phyloP scores from a whole-genome alignment of 2,329 filamentous ascomycete genomes.

The Apiospora phragmitis region DNA sequence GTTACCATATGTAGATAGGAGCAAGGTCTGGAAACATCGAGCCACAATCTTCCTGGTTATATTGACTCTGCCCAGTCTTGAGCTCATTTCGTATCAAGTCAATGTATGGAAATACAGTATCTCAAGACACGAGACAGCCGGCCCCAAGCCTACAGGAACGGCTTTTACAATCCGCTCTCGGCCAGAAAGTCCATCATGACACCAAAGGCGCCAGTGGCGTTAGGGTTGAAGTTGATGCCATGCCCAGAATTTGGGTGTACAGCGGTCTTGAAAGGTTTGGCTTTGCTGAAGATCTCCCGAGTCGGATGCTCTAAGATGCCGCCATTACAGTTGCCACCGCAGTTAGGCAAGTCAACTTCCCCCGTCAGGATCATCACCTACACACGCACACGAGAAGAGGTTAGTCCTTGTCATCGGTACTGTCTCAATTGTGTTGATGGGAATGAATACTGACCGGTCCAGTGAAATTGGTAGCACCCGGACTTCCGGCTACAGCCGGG shows the following conservation, averaged over 20 bases:
- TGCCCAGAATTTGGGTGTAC: neutral
- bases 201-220: neutral
- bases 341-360: constrained; percentile 35
- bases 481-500: neutral
- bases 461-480: neutral
- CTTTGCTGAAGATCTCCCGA: neutral
- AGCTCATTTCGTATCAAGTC: too few species aligned
- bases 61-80: too few species aligned
- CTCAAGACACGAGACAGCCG: too few species aligned
- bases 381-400: too few species aligned
- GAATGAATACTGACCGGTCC: neutral
- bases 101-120: too few species aligned
- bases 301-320: constrained; percentile 11
- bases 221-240: neutral
- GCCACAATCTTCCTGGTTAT: too few species aligned
- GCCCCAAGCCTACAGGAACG: neutral
- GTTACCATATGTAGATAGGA: too few species aligned
- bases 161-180: neutral
- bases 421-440: neutral
- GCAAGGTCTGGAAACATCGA: too few species aligned
- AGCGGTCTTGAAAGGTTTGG: neutral
- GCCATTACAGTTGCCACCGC: constrained; percentile 37
- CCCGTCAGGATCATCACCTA: constrained; percentile 18
- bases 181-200: neutral
- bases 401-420: neutral